Evolutionary conservation across 768 basidiomycete genomes (phyloP), one percentile per base, ranked within the genome.

Genomic region (Tricholoma furcatifolium): DNA sequence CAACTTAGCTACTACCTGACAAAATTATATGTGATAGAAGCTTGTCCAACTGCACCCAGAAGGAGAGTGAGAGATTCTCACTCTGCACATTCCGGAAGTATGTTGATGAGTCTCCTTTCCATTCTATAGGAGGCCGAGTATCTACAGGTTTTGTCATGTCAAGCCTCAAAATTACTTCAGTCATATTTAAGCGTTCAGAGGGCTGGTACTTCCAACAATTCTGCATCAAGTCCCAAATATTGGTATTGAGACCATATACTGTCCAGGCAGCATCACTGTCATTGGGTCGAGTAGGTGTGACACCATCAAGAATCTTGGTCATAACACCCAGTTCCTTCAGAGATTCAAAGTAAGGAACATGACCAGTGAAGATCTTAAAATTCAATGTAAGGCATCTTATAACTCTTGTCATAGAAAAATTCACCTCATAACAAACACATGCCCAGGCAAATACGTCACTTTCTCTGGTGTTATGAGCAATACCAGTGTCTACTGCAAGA

Each of bases 321-420:
- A 27, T 27, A 27, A 27, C 27, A 27, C 27, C 4, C 27, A 27
- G 27, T 27, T 3, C 4, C 27, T 27, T 27, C 7, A 7, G 27
- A 7, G 27, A 27, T 27, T 27, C 27, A 7, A 27, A 27, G 27
- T 27, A 27, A 27, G 27, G 27, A 27, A 27, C 4, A 7, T 7
- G 27, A 4, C 58, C 59, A 4, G 59, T 58, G 23, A 61, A 56
- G 10, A 60, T 51, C 60, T 59, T 8, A 2, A 9, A 21, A 27
- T 27, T 7, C 3, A 27, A 27, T 27, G 27, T 27, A 4, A 27
- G 27, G 27, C 27, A 7, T 27, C 27, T 7, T 4, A 27, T 7
- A 27, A 27, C 27, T 7, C 27, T 27, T 7, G 27, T 27, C 27
- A 27, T 27, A 35, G 6, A 3, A 14, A 10, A 12, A 14, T 12